Base-by-base conservation (phyloP, 805 yeast genomes). In the Wickerhamiella lipophila region DNA sequence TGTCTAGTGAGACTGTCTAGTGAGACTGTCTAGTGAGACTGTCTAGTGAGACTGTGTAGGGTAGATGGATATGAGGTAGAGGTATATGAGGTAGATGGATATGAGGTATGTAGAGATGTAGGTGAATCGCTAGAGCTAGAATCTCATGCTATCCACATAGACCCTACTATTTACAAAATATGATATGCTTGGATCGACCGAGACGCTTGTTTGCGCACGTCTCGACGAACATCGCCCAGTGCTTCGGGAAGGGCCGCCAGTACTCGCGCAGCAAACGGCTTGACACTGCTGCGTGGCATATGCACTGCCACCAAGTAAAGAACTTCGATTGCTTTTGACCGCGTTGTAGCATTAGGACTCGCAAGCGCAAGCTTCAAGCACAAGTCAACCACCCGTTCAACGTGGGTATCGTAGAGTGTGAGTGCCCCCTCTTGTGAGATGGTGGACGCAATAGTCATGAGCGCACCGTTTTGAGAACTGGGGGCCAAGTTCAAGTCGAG, bases 161-260 rank as follows among this genome's bases (percentile, higher is more conserved):
- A 15, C 9, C 38, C 18, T 7, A 29, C 32, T 29, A 29, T 38
- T 32, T 22, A 30, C n/a, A 47, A 26, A 3, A 83, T 94, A 61
- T 68, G 84, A 58, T 76, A 81, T 0, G 72, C 67, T 60, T 89
- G 96, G 59, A 96, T 75, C 49, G 89, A 77, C 56, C 82, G 86
- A 47, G 83, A 79, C 6, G 89, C 82, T 46, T 76, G 71, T 60
- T 78, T 81, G 59, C 98, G 75, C 1, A 89, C 84, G 2, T 64
- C 66, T 62, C 98, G 74, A 59, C 72, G 80, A 43, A 71, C 72
- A 62, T 89, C 96, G 55, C 82, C 92, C 53, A 92, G 67, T 0
- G 74, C 78, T 1, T 58, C 60, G 1, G 66, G 68, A 41, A 83
- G 64, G 12, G 68, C 70, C 16, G 57, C 62, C 32, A 83, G 67